Base-by-base conservation (phyloP, 257 asterid genomes). In the Nicotiana benthamiana region DNA sequence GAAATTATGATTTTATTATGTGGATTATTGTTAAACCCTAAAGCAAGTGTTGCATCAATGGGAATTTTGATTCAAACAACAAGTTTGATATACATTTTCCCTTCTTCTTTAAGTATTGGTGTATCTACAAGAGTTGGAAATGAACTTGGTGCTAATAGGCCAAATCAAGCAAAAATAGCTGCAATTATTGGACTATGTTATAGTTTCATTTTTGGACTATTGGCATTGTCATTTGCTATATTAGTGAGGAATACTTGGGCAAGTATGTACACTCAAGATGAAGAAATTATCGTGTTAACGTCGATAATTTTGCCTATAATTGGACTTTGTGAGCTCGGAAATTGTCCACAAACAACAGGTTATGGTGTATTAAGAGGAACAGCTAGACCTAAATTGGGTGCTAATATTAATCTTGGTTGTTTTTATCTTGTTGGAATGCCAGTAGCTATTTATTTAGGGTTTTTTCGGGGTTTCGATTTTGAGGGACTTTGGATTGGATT, bases 261-360 rank as follows among this genome's bases (percentile, higher is more conserved):
- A 0, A 74, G 83, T 0, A 22, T 91, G 80, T 89, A 89, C 88
- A 91, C 93, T 0, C 75, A 18, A 1, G 95, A 91, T 15, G n/a
- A 22, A 4, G 93, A 91, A 56, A 89, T 91, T 13, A 27, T 83
- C 2, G 83, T 81, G 0, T 22, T 89, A 52, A 89, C 95, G 0
- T 72, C 95, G 1, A 9, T 65, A 64, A 88, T 91, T 4, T 51
- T 91, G 81, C 95, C 95, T 0, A 83, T 91, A 46, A 87, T 91
- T 27, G 95, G 95, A 34, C 79, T 91, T 0, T 90, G 94, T 62
- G 94, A 90, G 82, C 89, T 90, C n/a, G 94, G 94, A 10, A 90
- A 90, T 75, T 89, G 94, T 80, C 93, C 94, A 18, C 94, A 90
- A 84, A 90, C 94, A 13, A 84, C 90, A 0, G 89, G 89, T 12